phyloP scores from a whole-genome alignment of 169 alveolate genomes.

The Plasmodium berghei region DNA sequence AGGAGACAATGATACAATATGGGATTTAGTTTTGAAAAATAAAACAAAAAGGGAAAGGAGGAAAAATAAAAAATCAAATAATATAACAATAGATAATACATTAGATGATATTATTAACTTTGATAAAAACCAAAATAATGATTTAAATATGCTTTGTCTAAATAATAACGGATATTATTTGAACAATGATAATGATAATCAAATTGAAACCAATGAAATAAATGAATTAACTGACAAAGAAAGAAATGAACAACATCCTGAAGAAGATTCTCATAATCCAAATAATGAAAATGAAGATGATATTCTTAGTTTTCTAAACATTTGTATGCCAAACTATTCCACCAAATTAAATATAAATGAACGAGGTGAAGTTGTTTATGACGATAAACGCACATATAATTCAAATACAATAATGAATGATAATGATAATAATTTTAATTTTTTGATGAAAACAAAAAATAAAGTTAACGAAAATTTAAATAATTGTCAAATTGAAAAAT shows the following conservation, averaged over 20 bases:
- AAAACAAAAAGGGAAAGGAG: neutral
- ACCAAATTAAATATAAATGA: conserved; percentile 63
- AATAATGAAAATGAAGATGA: conserved; percentile 50
- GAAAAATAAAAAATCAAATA: neutral
- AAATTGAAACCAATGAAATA: no score
- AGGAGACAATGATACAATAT: conserved; percentile 6
- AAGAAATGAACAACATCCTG: neutral
- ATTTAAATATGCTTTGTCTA: no score
- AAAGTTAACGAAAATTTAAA: conserved; percentile 32
- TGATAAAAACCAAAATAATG: no score
- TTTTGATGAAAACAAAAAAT: conserved; percentile 32
- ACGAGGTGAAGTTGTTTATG: conserved; percentile 47
- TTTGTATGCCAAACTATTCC: conserved; percentile 2
- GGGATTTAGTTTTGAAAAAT: conserved; percentile 21
- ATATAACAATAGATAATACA: no score
- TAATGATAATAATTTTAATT: conserved; percentile 17
- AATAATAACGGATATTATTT: no score
- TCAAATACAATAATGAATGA: conserved; percentile 38
- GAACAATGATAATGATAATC: no score
- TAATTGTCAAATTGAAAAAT: conserved; percentile 65
- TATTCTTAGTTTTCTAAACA: conserved; percentile 19
- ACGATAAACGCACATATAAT: conserved; percentile 34
- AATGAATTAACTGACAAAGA: neutral
- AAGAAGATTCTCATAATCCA: neutral
- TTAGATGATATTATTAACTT: no score